Base-by-base conservation (phyloP, 2,329 filamentous ascomycete genomes). In the Colletotrichum sp. region DNA sequence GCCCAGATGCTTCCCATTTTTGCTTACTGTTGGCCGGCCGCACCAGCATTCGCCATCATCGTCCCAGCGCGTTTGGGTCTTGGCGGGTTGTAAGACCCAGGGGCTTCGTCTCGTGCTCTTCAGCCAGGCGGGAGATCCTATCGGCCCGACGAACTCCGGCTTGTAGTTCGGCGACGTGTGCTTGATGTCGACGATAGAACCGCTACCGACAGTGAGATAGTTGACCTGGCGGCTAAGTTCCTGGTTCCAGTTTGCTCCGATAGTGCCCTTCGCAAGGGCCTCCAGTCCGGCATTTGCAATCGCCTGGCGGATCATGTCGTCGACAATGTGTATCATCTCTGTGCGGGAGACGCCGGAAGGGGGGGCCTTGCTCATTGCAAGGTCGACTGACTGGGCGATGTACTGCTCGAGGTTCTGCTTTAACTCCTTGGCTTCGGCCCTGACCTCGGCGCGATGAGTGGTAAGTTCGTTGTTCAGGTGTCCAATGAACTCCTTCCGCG, bases 11-110 rank as follows among this genome's bases (percentile, higher is more conserved):
- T 82, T 81, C 13, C 84, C 84, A 19, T 86, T 85, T 16, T 82
- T 83, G 65, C 88, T 85, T 13, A 81, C 78, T 1, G 86, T 85
- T 5, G 81, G 82, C 0, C 87, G 89, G 6, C 93, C 92, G 83
- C 96, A 99, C 94, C 95, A 99, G 84, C 95, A 98, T 77, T 99
- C 95, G 25, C 94, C 95, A 39, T 93, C 90, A 65, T 98, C 95
- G 12, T 92, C 87, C 95, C 96, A 98, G 5, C 88, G 85, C 3
- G 85, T 82, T 3, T 98, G 88, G 1, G 94, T 95, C 1, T 88
- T 83, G n/a, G 86, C 80, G 0, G 89, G 88, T 2, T 88, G 85
- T 80, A 79, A 27, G 36, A 65, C 6, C n/a, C 25, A 36, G 34
- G 68, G 68, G 8, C 36, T 63, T 12, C 68, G 68, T 29, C 25